These are phyloP conservation scores for Ephemerocybe angulata DNA, from an alignment of 768 basidiomycete species.

Conservation along the genomic window DNA sequence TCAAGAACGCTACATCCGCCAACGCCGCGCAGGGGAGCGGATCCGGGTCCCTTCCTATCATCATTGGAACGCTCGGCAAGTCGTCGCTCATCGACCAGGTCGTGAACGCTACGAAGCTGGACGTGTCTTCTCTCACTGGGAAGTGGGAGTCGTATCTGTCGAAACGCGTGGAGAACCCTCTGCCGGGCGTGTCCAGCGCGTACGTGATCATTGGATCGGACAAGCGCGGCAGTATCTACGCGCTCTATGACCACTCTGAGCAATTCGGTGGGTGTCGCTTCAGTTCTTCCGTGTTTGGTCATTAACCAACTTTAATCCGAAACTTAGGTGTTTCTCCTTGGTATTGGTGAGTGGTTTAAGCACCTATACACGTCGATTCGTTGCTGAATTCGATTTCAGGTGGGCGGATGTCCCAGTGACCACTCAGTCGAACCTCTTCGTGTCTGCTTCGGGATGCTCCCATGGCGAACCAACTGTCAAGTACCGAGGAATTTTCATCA, in stretches of 20 bases:
- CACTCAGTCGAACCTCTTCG: conserved; percentile 45
- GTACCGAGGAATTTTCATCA: conserved; percentile 70
- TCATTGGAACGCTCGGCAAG: conserved; percentile 62
- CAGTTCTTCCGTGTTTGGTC: background rate
- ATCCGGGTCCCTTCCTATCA: conserved; percentile 38
- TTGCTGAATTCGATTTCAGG: conserved; percentile 36
- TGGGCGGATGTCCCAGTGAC: conserved; percentile 77
- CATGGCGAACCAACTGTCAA: conserved; percentile 67
- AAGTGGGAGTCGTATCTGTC: conserved; percentile 66
- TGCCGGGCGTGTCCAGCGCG: conserved; percentile 54
- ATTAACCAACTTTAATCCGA: conserved; percentile 11
- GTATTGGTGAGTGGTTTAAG: conserved; percentile 61
- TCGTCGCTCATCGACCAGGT: conserved; percentile 50
- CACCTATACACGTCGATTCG: too few relatives aligned
- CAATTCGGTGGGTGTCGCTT: conserved; percentile 48
- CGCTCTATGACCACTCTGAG: conserved; percentile 64
- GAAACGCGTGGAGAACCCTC: conserved; percentile 48
- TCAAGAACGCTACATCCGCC: conserved; percentile 46
- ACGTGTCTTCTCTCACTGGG: conserved; percentile 55
- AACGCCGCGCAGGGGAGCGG: conserved; percentile 20
- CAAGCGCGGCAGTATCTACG: conserved; percentile 66
- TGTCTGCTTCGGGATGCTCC: conserved; percentile 40
- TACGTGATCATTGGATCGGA: conserved; percentile 70
- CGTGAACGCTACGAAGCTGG: conserved; percentile 48
- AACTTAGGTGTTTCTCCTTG: conserved; percentile 60